Percentiles rank a stretch among this genome's conserved stretches.
phyloP scores from a whole-genome alignment of 176 grass and related monocot genomes.

The Juncus effusus region DNA sequence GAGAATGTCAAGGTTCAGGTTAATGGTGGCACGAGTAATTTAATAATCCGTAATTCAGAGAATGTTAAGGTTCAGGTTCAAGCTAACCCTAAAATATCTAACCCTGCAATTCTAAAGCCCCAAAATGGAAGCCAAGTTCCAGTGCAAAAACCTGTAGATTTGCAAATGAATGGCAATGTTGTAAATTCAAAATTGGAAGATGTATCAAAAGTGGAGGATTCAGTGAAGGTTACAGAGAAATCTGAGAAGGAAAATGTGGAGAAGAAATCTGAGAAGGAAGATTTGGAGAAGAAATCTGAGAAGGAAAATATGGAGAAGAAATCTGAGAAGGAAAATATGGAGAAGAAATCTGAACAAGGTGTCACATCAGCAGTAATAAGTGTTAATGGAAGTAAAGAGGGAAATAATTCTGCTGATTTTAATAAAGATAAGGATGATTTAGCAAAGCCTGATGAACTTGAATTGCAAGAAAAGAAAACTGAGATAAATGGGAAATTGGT shows the following conservation, averaged over 20 bases:
- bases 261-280: conserved; percentile 13
- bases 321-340: no score
- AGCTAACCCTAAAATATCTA: conserved; percentile 3
- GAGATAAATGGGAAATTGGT: conserved; percentile 3
- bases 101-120: conserved; percentile 1
- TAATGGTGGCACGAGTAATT: no score
- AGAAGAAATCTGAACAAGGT: neutral
- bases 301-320: no score
- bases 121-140: conserved; percentile 35
- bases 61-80: neutral
- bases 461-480: neutral
- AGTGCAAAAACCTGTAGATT: conserved; percentile 13
- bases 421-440: neutral
- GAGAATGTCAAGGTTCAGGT: neutral
- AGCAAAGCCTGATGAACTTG: conserved; percentile 5
- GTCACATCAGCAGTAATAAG: neutral
- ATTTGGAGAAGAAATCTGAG: no score
- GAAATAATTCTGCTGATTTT: neutral
- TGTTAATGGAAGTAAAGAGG: neutral
- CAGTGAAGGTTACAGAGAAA: conserved; percentile 20
- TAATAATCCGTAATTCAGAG: neutral
- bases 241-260: conserved; percentile 9
- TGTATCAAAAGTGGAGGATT: neutral
- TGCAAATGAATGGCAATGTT: conserved; percentile 18
- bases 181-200: neutral